A percentile compares a stretch with the other conserved stretches of the same genome.
These are phyloP conservation scores for Pneumocystis jirovecii DNA, from an alignment of 1,139 yeast species.

Conservation along the genomic window DNA sequence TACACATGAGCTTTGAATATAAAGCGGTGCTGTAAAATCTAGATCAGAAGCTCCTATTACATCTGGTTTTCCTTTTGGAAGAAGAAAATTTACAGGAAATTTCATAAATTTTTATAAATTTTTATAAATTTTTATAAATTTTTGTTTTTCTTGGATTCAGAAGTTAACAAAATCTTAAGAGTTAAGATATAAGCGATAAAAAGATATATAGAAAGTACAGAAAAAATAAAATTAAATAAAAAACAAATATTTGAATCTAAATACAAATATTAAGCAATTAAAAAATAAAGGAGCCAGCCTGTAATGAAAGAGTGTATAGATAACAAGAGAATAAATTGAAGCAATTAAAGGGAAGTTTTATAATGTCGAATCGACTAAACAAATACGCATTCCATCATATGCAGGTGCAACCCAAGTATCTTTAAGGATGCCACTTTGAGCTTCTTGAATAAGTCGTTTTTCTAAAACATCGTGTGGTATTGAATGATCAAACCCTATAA, in stretches of 20 bases:
- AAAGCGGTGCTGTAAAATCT: not conserved
- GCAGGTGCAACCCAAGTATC: not conserved
- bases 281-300: not conserved
- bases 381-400: not conserved
- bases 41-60: not conserved
- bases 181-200: not conserved
- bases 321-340: not conserved
- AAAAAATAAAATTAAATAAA: not conserved
- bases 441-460: conserved; percentile 3
- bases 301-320: not conserved
- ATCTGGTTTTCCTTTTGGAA: not conserved
- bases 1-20: not conserved
- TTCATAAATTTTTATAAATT: not conserved
- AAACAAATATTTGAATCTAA: not conserved
- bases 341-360: not conserved
- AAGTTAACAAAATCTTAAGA: too few relatives aligned
- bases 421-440: not conserved
- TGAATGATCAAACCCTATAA: conserved; percentile 54
- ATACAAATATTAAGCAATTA: not conserved
- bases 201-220: not conserved
- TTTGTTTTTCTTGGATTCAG: too few relatives aligned
- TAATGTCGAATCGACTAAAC: not conserved
- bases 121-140: too few relatives aligned
- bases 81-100: not conserved
- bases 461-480: conserved; percentile 29